These are phyloP conservation scores for Arthrobotrys megalospora DNA, from an alignment of 2,329 filamentous ascomycete genomes.

Conservation along the genomic window DNA sequence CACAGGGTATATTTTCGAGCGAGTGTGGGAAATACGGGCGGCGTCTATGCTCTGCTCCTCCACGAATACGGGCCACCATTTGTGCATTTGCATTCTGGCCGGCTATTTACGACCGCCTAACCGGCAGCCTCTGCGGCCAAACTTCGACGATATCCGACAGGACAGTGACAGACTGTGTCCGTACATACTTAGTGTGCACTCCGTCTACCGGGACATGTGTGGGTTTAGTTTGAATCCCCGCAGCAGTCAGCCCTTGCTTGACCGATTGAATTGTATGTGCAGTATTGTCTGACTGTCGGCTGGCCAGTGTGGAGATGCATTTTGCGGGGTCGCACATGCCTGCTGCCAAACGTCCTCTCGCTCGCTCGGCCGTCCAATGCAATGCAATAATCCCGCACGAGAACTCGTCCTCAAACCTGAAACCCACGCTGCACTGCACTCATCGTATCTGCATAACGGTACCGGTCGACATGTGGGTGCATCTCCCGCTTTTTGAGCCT, in stretches of 20 bases:
- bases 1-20: neutral
- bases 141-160: constrained; percentile 13
- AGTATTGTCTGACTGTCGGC: too few relatives aligned
- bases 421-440: neutral
- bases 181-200: neutral
- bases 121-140: constrained; percentile 34
- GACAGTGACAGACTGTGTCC: neutral
- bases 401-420: neutral
- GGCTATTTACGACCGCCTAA: constrained; percentile 61
- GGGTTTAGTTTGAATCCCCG: too few relatives aligned
- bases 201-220: too few relatives aligned
- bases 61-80: neutral
- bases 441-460: neutral
- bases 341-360: neutral
- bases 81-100: constrained; percentile 12
- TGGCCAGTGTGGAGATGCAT: neutral
- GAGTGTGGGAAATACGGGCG: constrained; percentile 21
- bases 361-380: neutral
- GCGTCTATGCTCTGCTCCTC: constrained; percentile 1
- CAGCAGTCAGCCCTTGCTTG: neutral
- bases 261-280: neutral
- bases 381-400: constrained; percentile 35
- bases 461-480: neutral
- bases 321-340: constrained; percentile 26
- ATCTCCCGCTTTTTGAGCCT: constrained; percentile 3